phyloP scores from a whole-genome alignment of 805 yeast species.

The Kodamaea sagamina region DNA sequence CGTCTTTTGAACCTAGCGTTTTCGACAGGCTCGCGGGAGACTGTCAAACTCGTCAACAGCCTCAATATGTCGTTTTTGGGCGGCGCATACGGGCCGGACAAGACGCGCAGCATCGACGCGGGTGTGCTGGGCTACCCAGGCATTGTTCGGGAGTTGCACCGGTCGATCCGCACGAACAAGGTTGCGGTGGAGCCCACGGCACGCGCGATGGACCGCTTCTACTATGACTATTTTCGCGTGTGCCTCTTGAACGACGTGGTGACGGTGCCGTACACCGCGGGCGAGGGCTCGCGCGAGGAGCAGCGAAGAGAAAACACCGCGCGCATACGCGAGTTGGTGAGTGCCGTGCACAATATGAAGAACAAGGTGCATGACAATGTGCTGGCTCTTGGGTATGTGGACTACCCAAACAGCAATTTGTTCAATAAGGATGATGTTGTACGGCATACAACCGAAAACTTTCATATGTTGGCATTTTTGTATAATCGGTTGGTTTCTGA shows the following conservation, averaged over 20 bases:
- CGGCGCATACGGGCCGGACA: neutral
- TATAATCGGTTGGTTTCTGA: constrained; percentile 24
- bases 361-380: constrained; percentile 22
- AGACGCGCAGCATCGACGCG: neutral
- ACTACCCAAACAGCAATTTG: constrained; percentile 6
- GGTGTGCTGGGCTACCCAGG: neutral
- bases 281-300: neutral
- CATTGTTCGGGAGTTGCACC: neutral
- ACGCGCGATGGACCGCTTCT: constrained; percentile 12
- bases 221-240: constrained; percentile 21
- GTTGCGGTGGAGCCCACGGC: constrained; percentile 1
- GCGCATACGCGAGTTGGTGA: constrained; percentile 14
- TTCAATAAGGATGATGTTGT: constrained; percentile 25
- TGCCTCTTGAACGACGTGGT: constrained; percentile 16
- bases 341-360: constrained; percentile 18
- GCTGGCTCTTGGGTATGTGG: constrained; percentile 20
- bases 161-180: neutral
- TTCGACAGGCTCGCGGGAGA: neutral
- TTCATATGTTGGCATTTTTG: constrained; percentile 24
- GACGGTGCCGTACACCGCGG: constrained; percentile 3
- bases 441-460: constrained; percentile 24
- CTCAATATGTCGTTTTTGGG: neutral
- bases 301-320: constrained; percentile 9
- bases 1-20: constrained; percentile 16
- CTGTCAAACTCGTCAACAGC: neutral